Evolutionary conservation across 2,329 filamentous ascomycete species (phyloP).

Genomic region (Aurifilum marmelostoma): DNA sequence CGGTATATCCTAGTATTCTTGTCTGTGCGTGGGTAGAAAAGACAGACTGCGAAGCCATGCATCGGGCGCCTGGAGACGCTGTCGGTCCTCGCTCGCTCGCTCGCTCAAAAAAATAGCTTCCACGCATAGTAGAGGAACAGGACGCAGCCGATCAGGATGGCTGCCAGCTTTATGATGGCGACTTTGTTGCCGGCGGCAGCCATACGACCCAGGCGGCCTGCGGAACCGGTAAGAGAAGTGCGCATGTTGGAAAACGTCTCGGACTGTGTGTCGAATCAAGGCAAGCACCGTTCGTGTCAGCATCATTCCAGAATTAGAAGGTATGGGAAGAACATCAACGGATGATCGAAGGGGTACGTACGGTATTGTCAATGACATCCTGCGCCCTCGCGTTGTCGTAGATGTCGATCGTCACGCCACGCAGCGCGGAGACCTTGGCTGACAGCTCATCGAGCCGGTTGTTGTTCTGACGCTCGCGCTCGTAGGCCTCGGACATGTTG

Average conservation of each 20-base stretch:
- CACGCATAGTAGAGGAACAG: slow-evolving; percentile 76
- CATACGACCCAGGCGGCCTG: slow-evolving; percentile 83
- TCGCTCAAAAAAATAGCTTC: slow-evolving; percentile 61
- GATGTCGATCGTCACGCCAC: slow-evolving; percentile 94
- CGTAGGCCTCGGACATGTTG: slow-evolving; percentile 75
- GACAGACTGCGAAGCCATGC: neutral
- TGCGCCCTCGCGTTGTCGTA: slow-evolving; percentile 94
- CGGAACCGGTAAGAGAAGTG: slow-evolving; percentile 81
- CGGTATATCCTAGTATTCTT: neutral
- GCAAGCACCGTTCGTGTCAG: neutral
- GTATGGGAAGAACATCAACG: slow-evolving; percentile 1
- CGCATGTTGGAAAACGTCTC: slow-evolving; percentile 92
- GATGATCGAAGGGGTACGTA: slow-evolving; percentile 47
- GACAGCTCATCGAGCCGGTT: slow-evolving; percentile 89
- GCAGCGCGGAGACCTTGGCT: slow-evolving; percentile 86
- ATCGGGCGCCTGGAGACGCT: neutral
- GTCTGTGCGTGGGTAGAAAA: neutral
- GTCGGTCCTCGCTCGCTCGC: neutral
- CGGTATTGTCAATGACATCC: slow-evolving; percentile 83
- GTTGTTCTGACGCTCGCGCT: slow-evolving; percentile 90
- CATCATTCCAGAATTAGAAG: neutral
- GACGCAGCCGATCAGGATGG: slow-evolving; percentile 74
- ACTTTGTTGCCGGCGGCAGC: slow-evolving; percentile 88
- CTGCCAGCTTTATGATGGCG: slow-evolving; percentile 86
- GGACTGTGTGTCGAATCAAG: slow-evolving; percentile 54